Conservation (phyloP, 192 early-diverging fungal species). For the Neocallimastix lanati region DNA sequence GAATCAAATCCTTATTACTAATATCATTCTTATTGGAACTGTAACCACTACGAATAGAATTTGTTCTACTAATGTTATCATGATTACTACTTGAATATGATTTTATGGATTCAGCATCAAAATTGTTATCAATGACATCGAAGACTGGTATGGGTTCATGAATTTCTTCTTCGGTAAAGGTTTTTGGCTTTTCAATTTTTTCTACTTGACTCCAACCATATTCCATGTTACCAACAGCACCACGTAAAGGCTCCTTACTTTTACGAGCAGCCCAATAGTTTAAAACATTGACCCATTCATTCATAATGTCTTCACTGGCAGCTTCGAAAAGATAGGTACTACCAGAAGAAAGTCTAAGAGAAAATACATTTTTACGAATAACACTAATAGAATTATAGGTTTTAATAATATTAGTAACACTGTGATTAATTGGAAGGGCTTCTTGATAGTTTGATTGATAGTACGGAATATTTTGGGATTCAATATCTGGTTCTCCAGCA, state of each 20-base stretch:
- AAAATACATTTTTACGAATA: slow-evolving; percentile 63
- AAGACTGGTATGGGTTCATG: background rate
- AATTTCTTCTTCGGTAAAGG: background rate
- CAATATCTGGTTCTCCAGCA: background rate
- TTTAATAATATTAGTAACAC: background rate
- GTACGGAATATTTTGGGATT: background rate
- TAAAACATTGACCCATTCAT: slow-evolving; percentile 70
- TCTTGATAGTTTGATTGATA: background rate
- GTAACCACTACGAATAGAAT: background rate
- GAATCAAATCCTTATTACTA: too few relatives aligned
- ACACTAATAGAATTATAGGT: background rate
- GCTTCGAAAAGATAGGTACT: slow-evolving; percentile 86
- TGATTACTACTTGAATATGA: background rate
- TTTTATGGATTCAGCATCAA: background rate
- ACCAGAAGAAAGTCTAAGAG: slow-evolving; percentile 58
- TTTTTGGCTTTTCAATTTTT: slow-evolving; percentile 1
- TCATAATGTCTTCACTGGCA: slow-evolving; percentile 39
- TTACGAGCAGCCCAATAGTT: slow-evolving; percentile 89
- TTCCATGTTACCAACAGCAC: slow-evolving; percentile 77
- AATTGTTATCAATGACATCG: background rate
- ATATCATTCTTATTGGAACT: too few relatives aligned
- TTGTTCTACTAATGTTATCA: background rate
- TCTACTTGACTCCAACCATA: slow-evolving; percentile 66
- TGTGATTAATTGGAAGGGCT: background rate
- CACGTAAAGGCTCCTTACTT: slow-evolving; percentile 73